Percentiles rank a stretch among this genome's conserved stretches.
phyloP scores from a whole-genome alignment of 2,329 filamentous ascomycete genomes.

The Ophiostoma perfectum region DNA sequence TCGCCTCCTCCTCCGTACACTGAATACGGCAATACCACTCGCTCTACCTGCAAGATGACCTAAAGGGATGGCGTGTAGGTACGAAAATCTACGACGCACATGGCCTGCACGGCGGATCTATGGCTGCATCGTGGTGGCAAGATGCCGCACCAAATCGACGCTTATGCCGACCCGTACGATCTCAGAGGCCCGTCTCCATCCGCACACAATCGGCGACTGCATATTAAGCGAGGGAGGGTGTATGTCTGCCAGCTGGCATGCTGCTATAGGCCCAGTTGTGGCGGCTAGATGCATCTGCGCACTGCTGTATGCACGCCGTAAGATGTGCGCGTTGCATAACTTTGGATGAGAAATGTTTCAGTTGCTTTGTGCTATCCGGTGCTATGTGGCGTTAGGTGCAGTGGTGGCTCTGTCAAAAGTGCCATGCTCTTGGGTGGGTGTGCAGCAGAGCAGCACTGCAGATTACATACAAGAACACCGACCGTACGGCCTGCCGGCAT shows the following conservation, averaged over 20 bases:
- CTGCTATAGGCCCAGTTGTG: constrained; percentile 15
- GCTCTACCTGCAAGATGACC: no score
- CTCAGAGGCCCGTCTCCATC: neutral
- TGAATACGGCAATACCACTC: no score
- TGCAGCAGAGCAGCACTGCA: no score
- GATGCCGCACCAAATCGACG: constrained; percentile 9
- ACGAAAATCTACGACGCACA: neutral
- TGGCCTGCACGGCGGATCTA: neutral
- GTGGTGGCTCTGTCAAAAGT: no score
- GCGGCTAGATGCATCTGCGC: neutral
- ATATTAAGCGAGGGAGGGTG: constrained; percentile 13
- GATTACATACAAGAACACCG: no score
- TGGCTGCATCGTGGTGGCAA: neutral
- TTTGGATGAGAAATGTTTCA: neutral
- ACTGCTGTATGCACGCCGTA: neutral
- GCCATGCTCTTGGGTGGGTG: no score
- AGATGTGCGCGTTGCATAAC: neutral
- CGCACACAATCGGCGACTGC: neutral
- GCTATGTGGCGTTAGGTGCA: no score
- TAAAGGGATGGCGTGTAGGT: no score
- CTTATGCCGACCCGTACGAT: neutral
- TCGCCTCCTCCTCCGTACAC: neutral
- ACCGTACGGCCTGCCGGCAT: no score
- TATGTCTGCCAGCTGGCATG: constrained; percentile 20
- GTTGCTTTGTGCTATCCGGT: no score